Conservation (phyloP, 2,329 filamentous ascomycete species). For the Aspergillus hortae region DNA sequence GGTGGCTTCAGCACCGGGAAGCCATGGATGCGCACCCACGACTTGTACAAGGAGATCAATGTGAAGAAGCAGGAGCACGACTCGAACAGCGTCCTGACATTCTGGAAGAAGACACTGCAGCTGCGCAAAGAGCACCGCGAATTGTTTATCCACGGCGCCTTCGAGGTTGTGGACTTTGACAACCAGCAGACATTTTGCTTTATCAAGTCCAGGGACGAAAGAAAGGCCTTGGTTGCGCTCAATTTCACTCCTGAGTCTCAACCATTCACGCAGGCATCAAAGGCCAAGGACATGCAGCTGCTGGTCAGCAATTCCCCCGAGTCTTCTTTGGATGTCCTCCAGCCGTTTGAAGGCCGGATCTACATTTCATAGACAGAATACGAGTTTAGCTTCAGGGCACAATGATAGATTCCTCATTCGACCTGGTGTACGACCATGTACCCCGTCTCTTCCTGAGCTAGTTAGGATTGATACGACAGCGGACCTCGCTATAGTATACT, state of each 20-base stretch:
- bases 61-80: slow-evolving; percentile 52
- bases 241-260: slow-evolving; percentile 16
- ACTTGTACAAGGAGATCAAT: slow-evolving; percentile 38
- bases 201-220: slow-evolving; percentile 14
- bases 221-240: slow-evolving; percentile 15
- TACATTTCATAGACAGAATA: slow-evolving; percentile 8
- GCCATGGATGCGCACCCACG: slow-evolving; percentile 60
- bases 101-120: slow-evolving; percentile 55
- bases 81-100: slow-evolving; percentile 50
- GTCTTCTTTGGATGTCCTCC: slow-evolving; percentile 3
- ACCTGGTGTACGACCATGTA: no score
- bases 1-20: slow-evolving; percentile 59
- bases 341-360: slow-evolving; percentile 21
- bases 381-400: not conserved
- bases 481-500: no score
- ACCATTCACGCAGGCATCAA: slow-evolving; percentile 7
- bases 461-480: no score
- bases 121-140: slow-evolving; percentile 56
- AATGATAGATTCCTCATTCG: not conserved
- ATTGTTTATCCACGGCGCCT: slow-evolving; percentile 43
- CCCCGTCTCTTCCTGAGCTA: no score
- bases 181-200: slow-evolving; percentile 21
- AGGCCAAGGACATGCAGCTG: slow-evolving; percentile 11
- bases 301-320: slow-evolving; percentile 16
- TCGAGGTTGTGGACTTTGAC: slow-evolving; percentile 18